These are phyloP conservation scores for Pouteria campechiana DNA, from an alignment of 179 eudicot species.

Conservation along the genomic window DNA sequence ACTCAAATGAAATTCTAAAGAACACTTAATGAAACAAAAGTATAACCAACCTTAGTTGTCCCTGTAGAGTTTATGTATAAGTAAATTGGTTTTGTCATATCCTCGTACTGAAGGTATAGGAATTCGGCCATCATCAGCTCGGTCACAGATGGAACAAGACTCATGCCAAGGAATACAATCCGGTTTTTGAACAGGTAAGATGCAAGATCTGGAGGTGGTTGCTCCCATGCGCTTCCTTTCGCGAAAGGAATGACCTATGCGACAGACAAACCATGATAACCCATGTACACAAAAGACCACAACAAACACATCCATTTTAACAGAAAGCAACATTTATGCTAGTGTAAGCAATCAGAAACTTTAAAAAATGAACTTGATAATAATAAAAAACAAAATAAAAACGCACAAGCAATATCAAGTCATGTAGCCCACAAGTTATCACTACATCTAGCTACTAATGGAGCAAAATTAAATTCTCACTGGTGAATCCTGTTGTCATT, in stretches of 20 bases:
- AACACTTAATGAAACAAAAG: no score
- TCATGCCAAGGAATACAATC: conserved; percentile 80
- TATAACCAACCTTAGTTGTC: conserved; percentile 60
- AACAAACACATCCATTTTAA: no score
- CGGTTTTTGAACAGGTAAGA: conserved; percentile 73
- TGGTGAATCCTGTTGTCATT: no score
- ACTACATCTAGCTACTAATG: no score
- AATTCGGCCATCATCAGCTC: conserved; percentile 77
- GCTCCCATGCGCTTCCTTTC: conserved; percentile 82
- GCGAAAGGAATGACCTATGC: conserved; percentile 73
- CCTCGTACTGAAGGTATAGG: conserved; percentile 72
- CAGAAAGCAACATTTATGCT: not conserved
- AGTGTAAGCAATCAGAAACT: not conserved
- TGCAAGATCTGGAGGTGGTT: conserved; percentile 92
- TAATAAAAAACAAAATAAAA: not conserved
- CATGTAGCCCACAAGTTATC: not conserved
- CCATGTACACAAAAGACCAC: not conserved
- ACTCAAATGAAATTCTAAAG: no score
- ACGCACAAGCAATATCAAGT: not conserved
- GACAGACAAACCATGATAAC: not conserved
- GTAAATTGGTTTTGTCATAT: conserved; percentile 71
- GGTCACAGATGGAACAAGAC: conserved; percentile 60
- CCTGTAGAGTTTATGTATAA: conserved; percentile 91
- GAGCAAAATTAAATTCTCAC: no score
- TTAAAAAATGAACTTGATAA: not conserved